A percentile compares a stretch with the other conserved stretches of the same genome.
phyloP scores from a whole-genome alignment of 305 asterid species.

The Rubia peregrina region DNA sequence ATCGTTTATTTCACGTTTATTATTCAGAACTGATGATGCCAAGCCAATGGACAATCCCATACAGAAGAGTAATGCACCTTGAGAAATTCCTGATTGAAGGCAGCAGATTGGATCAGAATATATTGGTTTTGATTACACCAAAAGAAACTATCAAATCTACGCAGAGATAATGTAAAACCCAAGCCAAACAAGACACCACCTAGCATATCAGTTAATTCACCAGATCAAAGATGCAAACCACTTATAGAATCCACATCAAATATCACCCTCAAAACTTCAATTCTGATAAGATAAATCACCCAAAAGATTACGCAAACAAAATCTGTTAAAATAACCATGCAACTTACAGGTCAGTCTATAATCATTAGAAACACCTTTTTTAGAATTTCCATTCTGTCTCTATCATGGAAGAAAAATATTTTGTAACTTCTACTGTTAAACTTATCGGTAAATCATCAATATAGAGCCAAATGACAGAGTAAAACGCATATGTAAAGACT shows the following conservation, averaged over 20 bases:
- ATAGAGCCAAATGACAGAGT: background rate
- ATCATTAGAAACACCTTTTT: background rate
- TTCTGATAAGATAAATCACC: background rate
- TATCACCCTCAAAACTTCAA: background rate
- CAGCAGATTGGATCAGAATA: conserved; percentile 6
- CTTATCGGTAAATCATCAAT: background rate
- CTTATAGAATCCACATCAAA: background rate
- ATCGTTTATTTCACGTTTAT: conserved; percentile 47
- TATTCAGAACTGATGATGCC: conserved; percentile 42
- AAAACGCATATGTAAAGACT: background rate
- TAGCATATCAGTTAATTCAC: background rate
- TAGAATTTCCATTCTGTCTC: background rate
- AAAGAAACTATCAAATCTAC: background rate
- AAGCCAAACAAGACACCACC: background rate
- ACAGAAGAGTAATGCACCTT: conserved; percentile 41
- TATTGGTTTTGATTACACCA: background rate
- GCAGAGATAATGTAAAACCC: background rate
- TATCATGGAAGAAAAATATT: background rate
- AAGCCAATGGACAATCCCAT: conserved; percentile 69
- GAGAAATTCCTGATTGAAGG: conserved; percentile 50
- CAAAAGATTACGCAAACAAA: background rate
- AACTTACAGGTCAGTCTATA: background rate
- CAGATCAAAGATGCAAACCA: background rate
- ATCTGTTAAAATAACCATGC: background rate
- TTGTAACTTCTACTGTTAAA: background rate